These are phyloP conservation scores for Piloderma croceum DNA, from an alignment of 768 basidiomycete genomes.

Conservation along the genomic window DNA sequence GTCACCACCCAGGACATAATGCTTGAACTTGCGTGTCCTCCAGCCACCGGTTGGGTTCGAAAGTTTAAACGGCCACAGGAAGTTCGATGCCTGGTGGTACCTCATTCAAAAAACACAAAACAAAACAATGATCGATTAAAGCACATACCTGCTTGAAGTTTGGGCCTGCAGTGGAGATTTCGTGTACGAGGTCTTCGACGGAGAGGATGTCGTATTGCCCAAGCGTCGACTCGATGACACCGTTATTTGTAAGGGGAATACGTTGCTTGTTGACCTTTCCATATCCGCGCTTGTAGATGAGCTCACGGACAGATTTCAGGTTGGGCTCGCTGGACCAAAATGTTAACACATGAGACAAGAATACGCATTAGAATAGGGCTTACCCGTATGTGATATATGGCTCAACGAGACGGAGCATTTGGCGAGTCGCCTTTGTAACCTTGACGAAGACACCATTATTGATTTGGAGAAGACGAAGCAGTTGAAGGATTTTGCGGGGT, in stretches of 20 bases:
- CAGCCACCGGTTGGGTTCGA: slow-evolving; percentile 99
- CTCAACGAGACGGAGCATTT: slow-evolving; percentile 97
- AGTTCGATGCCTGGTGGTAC: slow-evolving; percentile 89
- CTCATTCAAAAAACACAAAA: slow-evolving; percentile 3
- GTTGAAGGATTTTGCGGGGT: slow-evolving; percentile 97
- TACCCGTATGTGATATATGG: slow-evolving; percentile 96
- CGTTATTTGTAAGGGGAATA: slow-evolving; percentile 91
- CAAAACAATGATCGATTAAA: slow-evolving; percentile 2
- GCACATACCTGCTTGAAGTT: slow-evolving; percentile 93
- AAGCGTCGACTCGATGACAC: slow-evolving; percentile 84
- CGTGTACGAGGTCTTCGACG: slow-evolving; percentile 95
- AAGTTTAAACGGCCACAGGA: slow-evolving; percentile 99
- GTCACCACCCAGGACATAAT: slow-evolving; percentile 94
- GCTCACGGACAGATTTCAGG: slow-evolving; percentile 91
- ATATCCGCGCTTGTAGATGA: slow-evolving; percentile 99
- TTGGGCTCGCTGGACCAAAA: slow-evolving; percentile 72
- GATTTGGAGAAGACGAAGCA: slow-evolving; percentile 97
- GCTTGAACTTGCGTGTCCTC: slow-evolving; percentile 97
- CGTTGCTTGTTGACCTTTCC: slow-evolving; percentile 98
- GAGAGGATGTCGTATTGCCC: slow-evolving; percentile 95
- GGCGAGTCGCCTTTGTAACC: slow-evolving; percentile 91
- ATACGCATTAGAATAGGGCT: not conserved
- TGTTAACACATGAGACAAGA: not conserved
- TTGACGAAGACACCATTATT: slow-evolving; percentile 99
- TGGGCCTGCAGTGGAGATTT: slow-evolving; percentile 91